phyloP scores from a whole-genome alignment of 2,329 filamentous ascomycete species.

The Thelonectria rubi region DNA sequence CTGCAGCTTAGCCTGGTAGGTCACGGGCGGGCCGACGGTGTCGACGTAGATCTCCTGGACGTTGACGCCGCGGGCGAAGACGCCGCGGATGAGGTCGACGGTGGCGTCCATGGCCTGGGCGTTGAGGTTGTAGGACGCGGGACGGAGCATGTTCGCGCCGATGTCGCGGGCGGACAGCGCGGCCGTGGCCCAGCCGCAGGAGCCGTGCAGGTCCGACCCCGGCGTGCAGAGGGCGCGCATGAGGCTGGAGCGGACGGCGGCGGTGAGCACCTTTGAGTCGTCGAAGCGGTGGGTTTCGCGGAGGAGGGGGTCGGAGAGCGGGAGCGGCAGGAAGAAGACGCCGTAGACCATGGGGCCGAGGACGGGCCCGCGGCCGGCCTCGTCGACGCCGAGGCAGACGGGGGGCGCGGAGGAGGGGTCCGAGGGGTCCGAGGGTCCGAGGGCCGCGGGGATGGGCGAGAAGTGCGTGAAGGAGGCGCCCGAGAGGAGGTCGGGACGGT shows the following conservation, averaged over 20 bases:
- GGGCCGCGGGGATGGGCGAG: constrained; percentile 71
- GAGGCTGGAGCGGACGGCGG: constrained; percentile 78
- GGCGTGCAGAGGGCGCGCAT: constrained; percentile 75
- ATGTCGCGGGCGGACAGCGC: constrained; percentile 87
- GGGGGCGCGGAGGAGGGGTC: constrained; percentile 47
- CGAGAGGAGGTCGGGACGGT: constrained; percentile 62
- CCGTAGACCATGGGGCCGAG: constrained; percentile 82
- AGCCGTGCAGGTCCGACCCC: constrained; percentile 55
- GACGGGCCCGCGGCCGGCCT: constrained; percentile 94
- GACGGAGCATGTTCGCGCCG: constrained; percentile 77
- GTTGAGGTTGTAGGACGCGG: constrained; percentile 85
- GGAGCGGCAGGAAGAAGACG: constrained; percentile 78
- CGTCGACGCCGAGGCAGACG: constrained; percentile 88
- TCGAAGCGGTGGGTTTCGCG: constrained; percentile 86
- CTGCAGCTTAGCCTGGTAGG: constrained; percentile 87
- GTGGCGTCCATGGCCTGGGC: constrained; percentile 96
- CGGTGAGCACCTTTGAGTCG: constrained; percentile 91
- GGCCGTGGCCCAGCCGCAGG: constrained; percentile 85
- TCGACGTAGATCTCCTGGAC: constrained; percentile 93
- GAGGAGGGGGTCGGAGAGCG: constrained; percentile 76
- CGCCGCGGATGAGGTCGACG: constrained; percentile 79
- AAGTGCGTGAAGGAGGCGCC: constrained; percentile 78
- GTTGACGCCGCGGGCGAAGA: constrained; percentile 81
- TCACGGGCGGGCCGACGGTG: constrained; percentile 83
- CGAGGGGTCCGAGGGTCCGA: constrained; percentile 56